phyloP scores from a whole-genome alignment of 208 protist species.

The Borovskyia barvae region DNA sequence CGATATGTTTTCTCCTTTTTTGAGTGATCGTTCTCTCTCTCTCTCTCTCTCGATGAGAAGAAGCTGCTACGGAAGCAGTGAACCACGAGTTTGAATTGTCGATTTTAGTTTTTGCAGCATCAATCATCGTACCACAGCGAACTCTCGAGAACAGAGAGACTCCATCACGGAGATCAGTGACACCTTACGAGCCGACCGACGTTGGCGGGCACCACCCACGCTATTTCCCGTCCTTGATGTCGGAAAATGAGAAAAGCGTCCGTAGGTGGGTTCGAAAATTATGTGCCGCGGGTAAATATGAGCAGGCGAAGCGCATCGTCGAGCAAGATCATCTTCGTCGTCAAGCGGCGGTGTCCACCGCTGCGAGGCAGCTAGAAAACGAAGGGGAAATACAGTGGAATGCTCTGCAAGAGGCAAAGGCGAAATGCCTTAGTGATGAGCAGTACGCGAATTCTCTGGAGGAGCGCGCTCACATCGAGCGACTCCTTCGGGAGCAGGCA shows the following conservation, averaged over 20 bases:
- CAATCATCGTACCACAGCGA: too few relatives aligned
- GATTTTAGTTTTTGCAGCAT: too few relatives aligned
- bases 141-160: too few relatives aligned
- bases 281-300: constrained; percentile 31
- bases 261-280: constrained; percentile 22
- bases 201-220: too few relatives aligned
- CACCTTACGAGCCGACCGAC: too few relatives aligned
- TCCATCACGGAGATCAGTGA: too few relatives aligned
- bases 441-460: constrained; percentile 4
- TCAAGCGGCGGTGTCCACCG: constrained; percentile 2
- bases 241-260: neutral
- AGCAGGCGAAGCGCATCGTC: constrained; percentile 19
- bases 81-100: too few relatives aligned
- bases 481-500: constrained; percentile 28
- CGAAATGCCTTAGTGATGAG: constrained; percentile 11
- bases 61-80: too few relatives aligned
- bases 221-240: too few relatives aligned
- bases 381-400: constrained; percentile 59
- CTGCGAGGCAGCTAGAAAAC: constrained; percentile 30
- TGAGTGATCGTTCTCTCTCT: too few relatives aligned
- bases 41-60: too few relatives aligned
- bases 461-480: constrained; percentile 18
- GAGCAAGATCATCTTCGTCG: constrained; percentile 10
- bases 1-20: too few relatives aligned
- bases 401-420: constrained; percentile 42